Base-by-base conservation (phyloP, 2,329 filamentous ascomycete species). In the Thelonectria discophora region DNA sequence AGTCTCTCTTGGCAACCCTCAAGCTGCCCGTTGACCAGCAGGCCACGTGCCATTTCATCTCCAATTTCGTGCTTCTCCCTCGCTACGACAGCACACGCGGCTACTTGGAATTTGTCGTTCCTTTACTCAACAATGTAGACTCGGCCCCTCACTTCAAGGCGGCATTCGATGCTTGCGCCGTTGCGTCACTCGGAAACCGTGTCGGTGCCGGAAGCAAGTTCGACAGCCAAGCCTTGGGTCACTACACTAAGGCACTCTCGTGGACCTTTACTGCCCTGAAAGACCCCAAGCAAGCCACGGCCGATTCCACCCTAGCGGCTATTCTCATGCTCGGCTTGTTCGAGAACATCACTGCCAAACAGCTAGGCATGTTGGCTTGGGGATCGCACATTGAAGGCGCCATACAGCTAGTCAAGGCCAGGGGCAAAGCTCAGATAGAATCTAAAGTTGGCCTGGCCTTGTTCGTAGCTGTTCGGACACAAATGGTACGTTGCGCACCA, bases 361-460 rank as follows among this genome's bases (percentile, higher is more conserved):
- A 84, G 54, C 75, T 84, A 51, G 84, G 81, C 34, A 82, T 83
- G 70, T 76, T 83, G 57, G 85, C 86, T 2, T 89, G 87, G 87
- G 85, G 85, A 4, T 86, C 86, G 10, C 87, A 89, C 67, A 82
- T 86, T n/a, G 84, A 88, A 62, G 87, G 86, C 3, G 87, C 87
- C n/a, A 82, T 88, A 32, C 83, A 86, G 65, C 77, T 89, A 1
- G 84, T 87, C 55, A 86, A 84, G 70, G 80, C 82, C 10, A 81
- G 87, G 47, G 85, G 86, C 5, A 82, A 80, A 66, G 81, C 83
- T 64, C 85, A 87, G 67, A 71, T 87, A 10, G 76, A 77, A 43
- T 86, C 84, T 13, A 82, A 81, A 71, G 76, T 79, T 2, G 87
- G 86, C 0, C 72, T 84, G 32, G 78, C 81, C 57, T 78, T 89